Percentiles rank a stretch among this genome's conserved stretches.
phyloP scores from a whole-genome alignment of 345 rosid species.

The Heritiera fomes region DNA sequence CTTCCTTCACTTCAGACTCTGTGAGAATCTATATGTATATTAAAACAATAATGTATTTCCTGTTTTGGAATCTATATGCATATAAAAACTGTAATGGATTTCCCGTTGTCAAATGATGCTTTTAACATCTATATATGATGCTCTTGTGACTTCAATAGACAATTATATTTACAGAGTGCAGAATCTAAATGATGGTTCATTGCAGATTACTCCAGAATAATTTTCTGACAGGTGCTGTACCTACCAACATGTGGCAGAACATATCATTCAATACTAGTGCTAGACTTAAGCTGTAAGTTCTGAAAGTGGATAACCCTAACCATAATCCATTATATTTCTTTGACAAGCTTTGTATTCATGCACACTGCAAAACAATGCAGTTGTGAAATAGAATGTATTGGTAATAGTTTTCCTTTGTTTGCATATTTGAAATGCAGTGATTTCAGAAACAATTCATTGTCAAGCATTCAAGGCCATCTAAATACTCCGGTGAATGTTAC shows the following conservation, averaged over 20 bases:
- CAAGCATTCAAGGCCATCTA: slow-evolving; percentile 56
- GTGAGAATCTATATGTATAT: slow-evolving; percentile 45
- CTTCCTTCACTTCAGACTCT: slow-evolving; percentile 70
- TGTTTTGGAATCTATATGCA: not conserved
- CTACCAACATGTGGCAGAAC: slow-evolving; percentile 61
- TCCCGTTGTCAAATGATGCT: slow-evolving; percentile 15
- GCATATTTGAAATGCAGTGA: slow-evolving; percentile 51
- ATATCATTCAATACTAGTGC: slow-evolving; percentile 41
- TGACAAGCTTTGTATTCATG: not conserved
- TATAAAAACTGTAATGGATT: not conserved
- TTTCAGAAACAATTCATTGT: slow-evolving; percentile 71
- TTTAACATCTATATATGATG: not conserved
- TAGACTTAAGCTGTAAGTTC: slow-evolving; percentile 61
- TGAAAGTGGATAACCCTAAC: slow-evolving; percentile 5
- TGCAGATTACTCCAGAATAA: slow-evolving; percentile 78
- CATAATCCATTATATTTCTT: not conserved
- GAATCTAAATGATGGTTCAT: slow-evolving; percentile 16
- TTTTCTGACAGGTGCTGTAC: slow-evolving; percentile 61
- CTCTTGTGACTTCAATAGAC: not conserved
- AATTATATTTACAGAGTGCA: slow-evolving; percentile 2
- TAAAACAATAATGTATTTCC: slow-evolving; percentile 6
- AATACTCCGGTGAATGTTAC: slow-evolving; percentile 74
- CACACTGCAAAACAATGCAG: not conserved
- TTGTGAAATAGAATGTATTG: too few species aligned
- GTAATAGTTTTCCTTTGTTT: slow-evolving; percentile 10